Base-by-base conservation (phyloP, 352 stramenopile genomes). In the Blastocystis sp. region DNA sequence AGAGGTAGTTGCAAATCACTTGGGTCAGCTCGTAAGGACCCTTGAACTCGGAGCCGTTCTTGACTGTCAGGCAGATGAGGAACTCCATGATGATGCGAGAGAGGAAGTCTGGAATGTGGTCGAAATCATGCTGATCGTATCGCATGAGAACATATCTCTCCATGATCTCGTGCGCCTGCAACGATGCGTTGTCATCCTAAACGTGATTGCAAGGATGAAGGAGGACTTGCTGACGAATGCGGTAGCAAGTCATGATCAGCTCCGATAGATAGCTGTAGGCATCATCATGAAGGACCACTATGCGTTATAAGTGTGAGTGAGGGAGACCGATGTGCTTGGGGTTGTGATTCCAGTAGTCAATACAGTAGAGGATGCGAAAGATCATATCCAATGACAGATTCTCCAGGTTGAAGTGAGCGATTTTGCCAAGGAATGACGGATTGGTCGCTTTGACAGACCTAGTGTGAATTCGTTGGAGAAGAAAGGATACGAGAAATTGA, bases 301-400 rank as follows among this genome's bases (percentile, higher is more conserved):
- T 1, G 21, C 21, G 40, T 68, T 14, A 48, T 19, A 4, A 66
- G 48, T 1, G 19, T 24, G 11, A 17, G 69, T 52, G 40, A 11
- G 11, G 2, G 14, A 66, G 54, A 84, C 74, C 74, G 69, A n/a
- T 69, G 52, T 84, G 74, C 34, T 84, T 84, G 6, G 74, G 74
- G 34, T 84, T 84, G 48, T 84, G 52, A 43, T 84, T 84, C 74
- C 74, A 84, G 57, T 84, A 84, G 9, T 84, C 74, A 69, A 84
- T 84, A 66, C 24, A 38, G 66, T 84, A 84, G 11, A 84, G 74
- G 42, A 84, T 84, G 19, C 74, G 74, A 42, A 84, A 84, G 19
- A 84, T n/a, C 34, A 64, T 69, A 24, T 84, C 74, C 54, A 84
- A 54, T 3, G 74, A 84, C 19, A 68, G 43, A 42, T 84, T 84